Base-by-base conservation (phyloP, 2,329 filamentous ascomycete species). In the Sclerotinia minor region DNA sequence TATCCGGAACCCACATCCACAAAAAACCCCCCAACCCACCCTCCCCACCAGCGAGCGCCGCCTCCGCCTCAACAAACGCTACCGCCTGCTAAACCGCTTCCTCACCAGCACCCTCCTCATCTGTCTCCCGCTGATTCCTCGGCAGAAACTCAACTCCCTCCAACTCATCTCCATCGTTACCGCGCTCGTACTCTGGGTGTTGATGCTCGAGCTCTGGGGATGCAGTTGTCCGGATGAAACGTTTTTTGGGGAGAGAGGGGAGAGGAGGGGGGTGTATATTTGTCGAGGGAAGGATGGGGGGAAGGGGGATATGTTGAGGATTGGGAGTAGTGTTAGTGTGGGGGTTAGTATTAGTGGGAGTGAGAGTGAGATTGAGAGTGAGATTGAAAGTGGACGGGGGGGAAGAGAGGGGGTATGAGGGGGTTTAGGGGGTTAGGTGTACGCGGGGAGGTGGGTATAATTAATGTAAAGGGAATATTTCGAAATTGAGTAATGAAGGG, bases 1-100 rank as follows among this genome's bases (percentile, higher is more conserved):
- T 89, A 60, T 82, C 84, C 1, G 73, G 82, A 24, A 80, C 80
- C 17, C 87, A 89, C 73, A 78, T 82, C 49, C 87, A 89, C 77
- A 85, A 84, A 70, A 79, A 81, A 32, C 78, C 83, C 35, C 8
- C 35, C 35, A 35, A 35, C 32, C 32, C 5, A 32, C 29, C 29
- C 29, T 35, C 35, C 35, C 7, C 7, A 35, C 35, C 35, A 8
- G 5, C 35, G 5, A 9, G 1, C 35, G 1, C 5, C 35, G 7
- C 5, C 5, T 35, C 35, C 35, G 35, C 35, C 35, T 35, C 35
- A 9, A 0, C 35, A 35, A 78, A 78, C 64, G 86, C 86, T 78
- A 78, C n/a, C 82, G 87, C 0, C 76, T 89, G 7, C 71, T 78
- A 11, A 82, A 85, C 70, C 82, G 87, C 0, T 75, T 82, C 4